A percentile compares a stretch with the other conserved stretches of the same genome.
These are phyloP conservation scores for Orbilia oligospora DNA, from an alignment of 2,329 filamentous ascomycete genomes.

Conservation along the genomic window DNA sequence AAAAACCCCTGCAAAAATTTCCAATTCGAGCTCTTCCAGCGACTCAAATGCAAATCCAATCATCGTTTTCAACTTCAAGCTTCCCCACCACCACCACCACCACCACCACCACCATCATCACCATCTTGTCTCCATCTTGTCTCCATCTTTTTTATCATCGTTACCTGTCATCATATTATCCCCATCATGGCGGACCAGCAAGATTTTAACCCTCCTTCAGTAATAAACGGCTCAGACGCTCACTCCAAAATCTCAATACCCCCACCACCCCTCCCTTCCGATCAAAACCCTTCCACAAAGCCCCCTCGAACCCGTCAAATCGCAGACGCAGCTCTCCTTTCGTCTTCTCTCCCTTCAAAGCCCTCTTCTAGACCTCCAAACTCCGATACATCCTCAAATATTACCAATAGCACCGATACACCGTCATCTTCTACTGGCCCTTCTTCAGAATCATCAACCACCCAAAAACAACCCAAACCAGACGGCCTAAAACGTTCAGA, in stretches of 20 bases:
- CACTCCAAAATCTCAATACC: constrained; percentile 29
- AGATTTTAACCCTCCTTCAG: not conserved
- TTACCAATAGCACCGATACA: no score
- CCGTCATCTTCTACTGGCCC: not conserved
- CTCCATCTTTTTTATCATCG: no score
- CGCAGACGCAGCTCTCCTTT: constrained; percentile 46
- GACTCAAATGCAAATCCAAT: not conserved
- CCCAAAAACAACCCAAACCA: constrained; percentile 50
- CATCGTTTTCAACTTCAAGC: no score
- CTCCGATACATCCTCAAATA: no score
- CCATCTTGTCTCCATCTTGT: not conserved
- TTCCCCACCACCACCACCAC: not conserved
- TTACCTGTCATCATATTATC: no score
- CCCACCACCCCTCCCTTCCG: constrained; percentile 35
- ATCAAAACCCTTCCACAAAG: constrained; percentile 51
- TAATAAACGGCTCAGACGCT: constrained; percentile 1
- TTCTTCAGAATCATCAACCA: not conserved
- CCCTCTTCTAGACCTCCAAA: constrained; percentile 35
- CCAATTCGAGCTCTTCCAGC: not conserved
- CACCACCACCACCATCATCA: not conserved
- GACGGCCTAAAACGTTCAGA: constrained; percentile 81
- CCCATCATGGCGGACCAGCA: not conserved
- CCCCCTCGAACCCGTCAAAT: constrained; percentile 50
- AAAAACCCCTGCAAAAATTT: not conserved
- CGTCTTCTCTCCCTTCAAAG: constrained; percentile 47